Percentiles rank a stretch among this genome's conserved stretches.
These are phyloP conservation scores for Neurospora sp. DNA, from an alignment of 495 filamentous ascomycete genomes.

Conservation along the genomic window DNA sequence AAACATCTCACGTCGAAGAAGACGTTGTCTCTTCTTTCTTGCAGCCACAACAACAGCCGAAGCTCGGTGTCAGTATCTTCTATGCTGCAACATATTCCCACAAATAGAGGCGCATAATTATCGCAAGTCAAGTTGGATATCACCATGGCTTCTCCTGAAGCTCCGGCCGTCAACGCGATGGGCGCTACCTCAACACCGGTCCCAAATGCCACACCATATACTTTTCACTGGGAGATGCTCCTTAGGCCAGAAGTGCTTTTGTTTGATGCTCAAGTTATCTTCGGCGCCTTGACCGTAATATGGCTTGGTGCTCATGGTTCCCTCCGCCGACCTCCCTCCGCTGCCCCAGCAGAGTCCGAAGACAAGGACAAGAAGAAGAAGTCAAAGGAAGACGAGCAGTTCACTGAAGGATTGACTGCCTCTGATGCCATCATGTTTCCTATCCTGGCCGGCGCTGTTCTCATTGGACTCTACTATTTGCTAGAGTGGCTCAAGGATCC, in stretches of 20 bases:
- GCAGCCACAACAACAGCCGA: background rate
- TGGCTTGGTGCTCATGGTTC: constrained; percentile 38
- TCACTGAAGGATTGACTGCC: constrained; percentile 66
- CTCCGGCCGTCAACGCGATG: background rate
- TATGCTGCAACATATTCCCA: background rate
- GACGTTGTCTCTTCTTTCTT: background rate
- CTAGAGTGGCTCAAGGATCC: constrained; percentile 85
- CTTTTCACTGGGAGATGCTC: constrained; percentile 30
- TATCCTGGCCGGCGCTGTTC: constrained; percentile 60
- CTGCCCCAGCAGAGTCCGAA: constrained; percentile 46
- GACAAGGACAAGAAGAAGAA: constrained; percentile 30
- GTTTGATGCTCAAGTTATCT: constrained; percentile 28
- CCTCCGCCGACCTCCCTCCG: constrained; percentile 67
- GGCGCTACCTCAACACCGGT: background rate
- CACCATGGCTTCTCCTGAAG: constrained; percentile 10
- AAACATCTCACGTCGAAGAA: background rate
- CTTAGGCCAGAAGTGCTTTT: constrained; percentile 33
- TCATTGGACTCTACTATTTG: constrained; percentile 74
- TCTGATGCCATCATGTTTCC: constrained; percentile 84
- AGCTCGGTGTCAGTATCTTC: background rate
- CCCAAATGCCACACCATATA: background rate
- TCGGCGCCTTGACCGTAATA: constrained; percentile 32
- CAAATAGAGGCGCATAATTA: background rate
- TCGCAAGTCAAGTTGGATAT: background rate
- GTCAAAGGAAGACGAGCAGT: constrained; percentile 50